Percentiles rank a stretch among this genome's conserved stretches.
Evolutionary conservation across 257 asterid species (phyloP).

Genomic region (Orobanche coerulescens): DNA sequence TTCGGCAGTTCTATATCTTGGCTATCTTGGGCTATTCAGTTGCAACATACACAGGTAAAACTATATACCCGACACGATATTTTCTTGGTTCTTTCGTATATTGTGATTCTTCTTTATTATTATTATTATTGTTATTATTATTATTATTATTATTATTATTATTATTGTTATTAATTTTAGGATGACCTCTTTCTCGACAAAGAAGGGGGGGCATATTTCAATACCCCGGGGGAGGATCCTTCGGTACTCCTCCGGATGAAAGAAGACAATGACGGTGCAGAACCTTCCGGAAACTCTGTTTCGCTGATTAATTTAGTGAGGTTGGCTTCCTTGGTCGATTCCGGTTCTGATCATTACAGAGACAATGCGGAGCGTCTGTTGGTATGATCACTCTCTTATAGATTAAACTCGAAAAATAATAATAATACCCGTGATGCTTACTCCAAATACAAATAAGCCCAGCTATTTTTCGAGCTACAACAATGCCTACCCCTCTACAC

Average conservation of each 20-base stretch:
- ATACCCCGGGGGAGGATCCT: slow-evolving; percentile 80
- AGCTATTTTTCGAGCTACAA: no score
- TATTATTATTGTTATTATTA: no score
- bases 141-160: no score
- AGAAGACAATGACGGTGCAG: slow-evolving; percentile 97
- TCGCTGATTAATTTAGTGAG: slow-evolving; percentile 71
- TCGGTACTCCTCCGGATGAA: slow-evolving; percentile 88
- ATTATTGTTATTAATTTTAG: no score
- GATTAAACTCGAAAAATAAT: no score
- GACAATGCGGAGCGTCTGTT: slow-evolving; percentile 58
- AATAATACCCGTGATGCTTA: no score
- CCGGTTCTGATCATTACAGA: slow-evolving; percentile 43
- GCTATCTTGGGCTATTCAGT: slow-evolving; percentile 88
- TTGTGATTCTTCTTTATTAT: background rate
- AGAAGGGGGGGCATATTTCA: slow-evolving; percentile 88
- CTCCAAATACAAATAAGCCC: no score
- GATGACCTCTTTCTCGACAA: slow-evolving; percentile 81
- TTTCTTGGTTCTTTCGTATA: background rate
- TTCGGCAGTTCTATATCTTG: slow-evolving; percentile 66
- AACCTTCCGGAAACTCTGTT: slow-evolving; percentile 92
- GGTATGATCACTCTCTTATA: slow-evolving; percentile 30
- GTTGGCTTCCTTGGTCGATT: slow-evolving; percentile 57
- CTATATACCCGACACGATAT: no score
- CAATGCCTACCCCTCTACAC: no score
- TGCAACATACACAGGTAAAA: slow-evolving; percentile 70